Percentiles rank a stretch among this genome's conserved stretches.
phyloP scores from a whole-genome alignment of 1,284 basidiomycete genomes.

The Cystobasidium pallidum region DNA sequence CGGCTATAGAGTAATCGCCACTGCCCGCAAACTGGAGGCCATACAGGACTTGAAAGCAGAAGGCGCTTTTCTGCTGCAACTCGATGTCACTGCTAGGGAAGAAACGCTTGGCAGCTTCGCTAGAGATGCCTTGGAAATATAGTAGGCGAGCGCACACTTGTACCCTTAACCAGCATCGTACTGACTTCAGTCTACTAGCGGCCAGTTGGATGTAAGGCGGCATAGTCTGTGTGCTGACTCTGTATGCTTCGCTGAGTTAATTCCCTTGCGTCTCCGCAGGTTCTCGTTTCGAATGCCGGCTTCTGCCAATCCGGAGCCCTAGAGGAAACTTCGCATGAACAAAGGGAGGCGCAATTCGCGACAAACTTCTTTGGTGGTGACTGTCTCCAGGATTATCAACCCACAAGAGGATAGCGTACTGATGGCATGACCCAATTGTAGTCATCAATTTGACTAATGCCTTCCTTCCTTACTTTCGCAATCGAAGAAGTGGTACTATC shows the following conservation, averaged over 20 bases:
- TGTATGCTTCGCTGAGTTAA: neutral
- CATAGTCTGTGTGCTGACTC: neutral
- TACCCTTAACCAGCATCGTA: neutral
- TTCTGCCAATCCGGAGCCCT: conserved; percentile 31
- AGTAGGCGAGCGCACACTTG: neutral
- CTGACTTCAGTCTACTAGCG: neutral
- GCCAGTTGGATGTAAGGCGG: conserved; percentile 20
- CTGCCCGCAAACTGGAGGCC: conserved; percentile 37
- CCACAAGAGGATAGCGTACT: neutral
- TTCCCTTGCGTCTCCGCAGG: neutral
- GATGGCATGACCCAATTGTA: neutral
- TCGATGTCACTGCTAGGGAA: conserved; percentile 28
- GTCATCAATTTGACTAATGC: conserved; percentile 40
- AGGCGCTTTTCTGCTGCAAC: conserved; percentile 13
- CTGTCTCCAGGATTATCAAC: no score
- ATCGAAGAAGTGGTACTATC: conserved; percentile 24
- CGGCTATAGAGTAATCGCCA: conserved; percentile 29
- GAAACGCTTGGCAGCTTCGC: conserved; percentile 29
- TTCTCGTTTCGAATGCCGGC: conserved; percentile 40
- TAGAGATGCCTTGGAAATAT: conserved; percentile 8
- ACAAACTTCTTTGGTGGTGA: conserved; percentile 44
- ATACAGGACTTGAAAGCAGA: conserved; percentile 3
- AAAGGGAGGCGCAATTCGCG: conserved; percentile 30
- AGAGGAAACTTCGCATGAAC: conserved; percentile 29
- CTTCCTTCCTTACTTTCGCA: conserved; percentile 33